Evolutionary conservation across 2,329 filamentous ascomycete species (phyloP), one percentile per base, ranked within the genome.

Genomic region (Colletotrichum orchidophilum): DNA sequence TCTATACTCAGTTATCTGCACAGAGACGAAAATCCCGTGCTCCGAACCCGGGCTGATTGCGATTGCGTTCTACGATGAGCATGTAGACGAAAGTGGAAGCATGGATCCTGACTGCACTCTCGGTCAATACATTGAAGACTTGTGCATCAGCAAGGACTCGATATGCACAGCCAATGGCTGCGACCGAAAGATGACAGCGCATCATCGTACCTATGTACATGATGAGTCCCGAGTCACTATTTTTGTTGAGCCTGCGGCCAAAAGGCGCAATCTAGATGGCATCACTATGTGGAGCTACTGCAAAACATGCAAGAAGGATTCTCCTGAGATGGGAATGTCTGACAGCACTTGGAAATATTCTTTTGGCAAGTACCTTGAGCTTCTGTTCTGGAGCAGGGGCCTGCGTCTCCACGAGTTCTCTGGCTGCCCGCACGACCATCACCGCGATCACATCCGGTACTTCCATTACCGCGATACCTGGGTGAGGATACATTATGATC

Each of bases 271-370:
- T 63, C 81, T 81, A 52, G 83, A 84, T 53, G 93, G 92, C 3
- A 97, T 99, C 66, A 89, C 95, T 68, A 98, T 99, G 94, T 99
- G 97, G 97, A 98, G 94, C 75, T 94, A 93, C 76, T 99, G 96
- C 84, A 96, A 97, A 76, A 87, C 94, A 33, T 99, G 97, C 80
- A 92, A 94, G 63, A 94, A 94, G 75, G 95, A 98, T 79, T 97
- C 96, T 0, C 93, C 94, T 49, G 91, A 95, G 58, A 93, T 94
- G 75, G 91, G 92, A 35, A 98, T 99, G 94, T 98, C 96, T 1
- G 91, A 95, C 67, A 95, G 91, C 76, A 97, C 95, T 0, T 99
- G 95, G 93, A 98, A 97, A 80, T 99, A 99, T 80, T 99, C 96
- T 0, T 97, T 99, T 77, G 96, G 94, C 12, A 99, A 99, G 81